Base-by-base conservation (phyloP, 2,329 filamentous ascomycete genomes). In the Claviceps monticola region DNA sequence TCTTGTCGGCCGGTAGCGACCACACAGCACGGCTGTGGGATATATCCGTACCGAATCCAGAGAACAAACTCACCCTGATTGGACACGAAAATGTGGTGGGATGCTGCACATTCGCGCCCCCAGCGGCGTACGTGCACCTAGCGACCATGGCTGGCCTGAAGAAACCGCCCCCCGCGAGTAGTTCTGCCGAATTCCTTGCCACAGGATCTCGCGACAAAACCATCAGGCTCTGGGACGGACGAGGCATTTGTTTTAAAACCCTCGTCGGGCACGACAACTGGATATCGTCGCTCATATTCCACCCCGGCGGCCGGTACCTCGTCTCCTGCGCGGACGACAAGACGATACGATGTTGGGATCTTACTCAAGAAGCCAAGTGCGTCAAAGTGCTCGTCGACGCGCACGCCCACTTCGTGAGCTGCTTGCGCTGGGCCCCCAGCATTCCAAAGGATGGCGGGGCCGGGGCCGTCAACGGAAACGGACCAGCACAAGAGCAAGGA, bases 251-350 rank as follows among this genome's bases (percentile, higher is more conserved):
- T 56, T 82, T 96, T 63, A 91, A 88, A 65, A 93, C 86, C 0
- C 73, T 97, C 1, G 71, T 82, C 1, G 91, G 91, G 1, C 91
- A 96, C 64, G 90, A 96, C 65, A 96, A 96, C 64, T 97, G 91
- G 91, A 81, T 97, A 8, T 82, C 88, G 36, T 85, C 79, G 0
- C 68, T 96, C 5, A 82, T 88, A 9, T 97, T 95, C 66, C 91
- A 96, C 61, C 91, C 91, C 0, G 86, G 88, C 8, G 91, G 91
- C 44, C 94, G 91, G 67, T 96, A 93, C 61, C 75, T 97, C 1
- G 70, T 97, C 5, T 90, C 84, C 6, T 87, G 86, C 19, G 79
- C 84, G 16, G 91, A 97, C 64, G 91, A 97, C 70, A 95, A 93
- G 71, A 90, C 88, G 4, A 75, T 97, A 54, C 78, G 90, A 51